These are phyloP conservation scores for Hagleromyces aurorensis DNA, from an alignment of 805 yeast species.

Conservation along the genomic window DNA sequence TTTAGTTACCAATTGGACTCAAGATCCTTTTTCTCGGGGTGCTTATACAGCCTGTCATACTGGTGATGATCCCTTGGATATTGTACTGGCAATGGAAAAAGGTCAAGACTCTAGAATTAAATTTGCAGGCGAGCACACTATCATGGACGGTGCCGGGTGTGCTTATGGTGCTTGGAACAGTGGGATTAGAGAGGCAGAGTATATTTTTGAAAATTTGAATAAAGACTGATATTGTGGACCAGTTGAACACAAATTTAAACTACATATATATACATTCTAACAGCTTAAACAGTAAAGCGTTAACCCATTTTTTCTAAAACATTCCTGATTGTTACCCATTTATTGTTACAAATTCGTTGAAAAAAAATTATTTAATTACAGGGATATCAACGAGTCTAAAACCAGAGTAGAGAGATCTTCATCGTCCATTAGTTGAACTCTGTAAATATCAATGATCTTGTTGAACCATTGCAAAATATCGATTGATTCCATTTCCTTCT, in stretches of 20 bases:
- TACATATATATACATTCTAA: constrained; percentile 1
- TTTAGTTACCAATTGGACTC: constrained; percentile 66
- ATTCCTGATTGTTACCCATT: too few relatives aligned
- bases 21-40: constrained; percentile 71
- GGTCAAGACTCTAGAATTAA: constrained; percentile 50
- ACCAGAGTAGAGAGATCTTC: constrained; percentile 4
- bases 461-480: constrained; percentile 27
- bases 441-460: constrained; percentile 14
- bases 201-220: constrained; percentile 23
- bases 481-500: constrained; percentile 14
- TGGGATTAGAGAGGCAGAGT: constrained; percentile 51
- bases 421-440: constrained; percentile 14
- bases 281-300: background rate
- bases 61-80: constrained; percentile 60
- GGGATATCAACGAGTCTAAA: constrained; percentile 7
- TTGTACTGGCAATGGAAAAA: constrained; percentile 51
- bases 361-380: too few relatives aligned
- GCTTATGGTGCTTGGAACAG: constrained; percentile 86
- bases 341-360: too few relatives aligned
- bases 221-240: too few relatives aligned
- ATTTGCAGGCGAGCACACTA: constrained; percentile 90
- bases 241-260: constrained; percentile 1
- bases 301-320: background rate
- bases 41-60: constrained; percentile 68
- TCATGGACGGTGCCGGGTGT: constrained; percentile 81